Conservation (phyloP, 345 rosid species). For the Hibiscus syriacus region DNA sequence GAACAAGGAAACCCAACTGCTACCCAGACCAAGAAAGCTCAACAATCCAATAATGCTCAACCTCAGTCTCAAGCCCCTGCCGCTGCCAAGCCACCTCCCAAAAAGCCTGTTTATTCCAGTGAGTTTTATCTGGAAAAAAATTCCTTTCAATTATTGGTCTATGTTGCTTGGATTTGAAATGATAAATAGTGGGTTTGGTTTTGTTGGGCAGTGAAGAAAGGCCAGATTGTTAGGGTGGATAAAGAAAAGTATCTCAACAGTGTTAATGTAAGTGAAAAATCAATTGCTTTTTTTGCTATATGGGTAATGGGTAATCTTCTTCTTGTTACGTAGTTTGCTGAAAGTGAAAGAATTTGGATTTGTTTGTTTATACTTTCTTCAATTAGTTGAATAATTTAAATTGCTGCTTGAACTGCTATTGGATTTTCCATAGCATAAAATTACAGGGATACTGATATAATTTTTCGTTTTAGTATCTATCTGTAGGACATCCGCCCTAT, state of each 20-base stretch:
- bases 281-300: not conserved
- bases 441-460: not conserved
- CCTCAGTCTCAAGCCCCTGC: conserved; percentile 24
- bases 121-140: conserved; percentile 16
- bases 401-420: not conserved
- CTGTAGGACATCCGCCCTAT: conserved; percentile 91
- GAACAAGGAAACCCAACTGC: conserved; percentile 33
- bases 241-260: conserved; percentile 91
- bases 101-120: conserved; percentile 92
- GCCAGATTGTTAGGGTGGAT: conserved; percentile 93
- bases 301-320: not conserved
- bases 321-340: not conserved
- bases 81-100: conserved; percentile 36
- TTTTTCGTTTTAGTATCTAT: conserved; percentile 53
- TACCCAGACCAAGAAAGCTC: conserved; percentile 22
- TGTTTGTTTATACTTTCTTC: too few species aligned
- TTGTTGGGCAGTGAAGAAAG: conserved; percentile 89
- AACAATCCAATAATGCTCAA: conserved; percentile 26
- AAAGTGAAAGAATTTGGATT: not conserved
- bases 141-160: not conserved
- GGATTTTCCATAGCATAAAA: not conserved
- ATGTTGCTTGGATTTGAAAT: too few species aligned
- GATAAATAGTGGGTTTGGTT: not conserved
- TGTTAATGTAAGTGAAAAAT: conserved; percentile 45
- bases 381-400: too few species aligned